phyloP scores from a whole-genome alignment of 768 basidiomycete species.

The Mycena capillaripes region DNA sequence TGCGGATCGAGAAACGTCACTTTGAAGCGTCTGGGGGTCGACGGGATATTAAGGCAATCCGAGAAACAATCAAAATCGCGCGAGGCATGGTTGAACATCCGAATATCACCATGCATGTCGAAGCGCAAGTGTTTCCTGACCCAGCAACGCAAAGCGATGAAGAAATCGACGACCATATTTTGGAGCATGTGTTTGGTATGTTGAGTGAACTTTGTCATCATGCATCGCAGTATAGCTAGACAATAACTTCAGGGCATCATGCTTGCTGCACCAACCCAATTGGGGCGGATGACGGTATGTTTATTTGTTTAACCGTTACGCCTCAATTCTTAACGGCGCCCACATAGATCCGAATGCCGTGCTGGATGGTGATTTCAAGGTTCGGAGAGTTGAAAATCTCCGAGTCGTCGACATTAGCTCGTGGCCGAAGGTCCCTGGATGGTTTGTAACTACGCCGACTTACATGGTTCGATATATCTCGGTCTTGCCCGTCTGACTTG shows the following conservation, averaged over 20 bases:
- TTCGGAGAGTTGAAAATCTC: conserved; percentile 46
- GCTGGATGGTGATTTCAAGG: conserved; percentile 47
- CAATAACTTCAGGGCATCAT: conserved; percentile 41
- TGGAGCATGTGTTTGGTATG: conserved; percentile 41
- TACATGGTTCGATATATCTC: conserved; percentile 43
- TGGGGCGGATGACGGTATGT: conserved; percentile 42
- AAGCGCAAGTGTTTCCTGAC: conserved; percentile 40
- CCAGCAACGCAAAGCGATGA: conserved; percentile 37
- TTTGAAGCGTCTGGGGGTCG: conserved; percentile 42
- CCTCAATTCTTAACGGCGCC: background rate
- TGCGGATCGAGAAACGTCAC: conserved; percentile 45
- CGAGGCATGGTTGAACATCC: conserved; percentile 34
- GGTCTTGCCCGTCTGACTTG: background rate
- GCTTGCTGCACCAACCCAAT: conserved; percentile 47
- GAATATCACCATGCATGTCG: conserved; percentile 33
- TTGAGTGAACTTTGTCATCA: background rate
- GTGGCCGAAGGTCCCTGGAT: conserved; percentile 47
- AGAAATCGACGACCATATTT: conserved; percentile 38
- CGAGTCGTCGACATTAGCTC: conserved; percentile 49
- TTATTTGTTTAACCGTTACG: background rate
- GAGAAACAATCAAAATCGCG: conserved; percentile 42
- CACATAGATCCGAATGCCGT: conserved; percentile 44
- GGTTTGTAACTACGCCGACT: conserved; percentile 46
- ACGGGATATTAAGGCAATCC: conserved; percentile 41
- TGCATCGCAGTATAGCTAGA: background rate